A percentile compares a stretch with the other conserved stretches of the same genome.
phyloP scores from a whole-genome alignment of 306 rosid species.

The Gynostemma pentaphyllum region DNA sequence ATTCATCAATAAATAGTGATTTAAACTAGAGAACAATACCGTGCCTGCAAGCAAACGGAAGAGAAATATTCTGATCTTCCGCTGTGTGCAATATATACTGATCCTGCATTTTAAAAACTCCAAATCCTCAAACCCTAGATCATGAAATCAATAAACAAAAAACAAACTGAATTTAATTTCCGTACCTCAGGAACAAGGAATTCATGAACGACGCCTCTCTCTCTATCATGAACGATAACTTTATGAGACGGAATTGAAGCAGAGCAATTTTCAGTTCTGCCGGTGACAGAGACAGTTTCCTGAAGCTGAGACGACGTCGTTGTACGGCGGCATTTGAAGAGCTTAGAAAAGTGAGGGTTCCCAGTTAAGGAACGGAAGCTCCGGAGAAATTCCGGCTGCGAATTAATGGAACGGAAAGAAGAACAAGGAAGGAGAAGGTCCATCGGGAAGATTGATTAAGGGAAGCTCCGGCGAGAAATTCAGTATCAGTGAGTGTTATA shows the following conservation, averaged over 20 bases:
- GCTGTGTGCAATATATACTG: conserved; percentile 94
- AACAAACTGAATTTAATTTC: neutral
- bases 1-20: neutral
- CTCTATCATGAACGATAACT: conserved; percentile 78
- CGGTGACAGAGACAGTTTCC: conserved; percentile 23
- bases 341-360: neutral
- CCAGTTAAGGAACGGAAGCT: conserved; percentile 13
- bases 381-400: conserved; percentile 12
- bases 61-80: conserved; percentile 67
- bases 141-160: neutral
- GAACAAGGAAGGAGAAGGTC: conserved; percentile 44
- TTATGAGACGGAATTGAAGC: conserved; percentile 50
- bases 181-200: conserved; percentile 83
- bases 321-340: conserved; percentile 29
- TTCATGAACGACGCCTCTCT: conserved; percentile 71
- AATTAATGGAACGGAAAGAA: conserved; percentile 22
- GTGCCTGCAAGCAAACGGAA: conserved; percentile 99
- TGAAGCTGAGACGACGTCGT: conserved; percentile 45
- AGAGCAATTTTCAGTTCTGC: conserved; percentile 15
- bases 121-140: neutral
- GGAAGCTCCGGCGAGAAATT: neutral
- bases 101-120: conserved; percentile 46
- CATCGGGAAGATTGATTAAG: conserved; percentile 20
- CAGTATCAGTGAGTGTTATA: conserved; percentile 8
- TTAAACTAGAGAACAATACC: conserved; percentile 54